A percentile compares a stretch with the other conserved stretches of the same genome.
Conservation (phyloP, 306 rosid species). For the Trichosanthes truncata region DNA sequence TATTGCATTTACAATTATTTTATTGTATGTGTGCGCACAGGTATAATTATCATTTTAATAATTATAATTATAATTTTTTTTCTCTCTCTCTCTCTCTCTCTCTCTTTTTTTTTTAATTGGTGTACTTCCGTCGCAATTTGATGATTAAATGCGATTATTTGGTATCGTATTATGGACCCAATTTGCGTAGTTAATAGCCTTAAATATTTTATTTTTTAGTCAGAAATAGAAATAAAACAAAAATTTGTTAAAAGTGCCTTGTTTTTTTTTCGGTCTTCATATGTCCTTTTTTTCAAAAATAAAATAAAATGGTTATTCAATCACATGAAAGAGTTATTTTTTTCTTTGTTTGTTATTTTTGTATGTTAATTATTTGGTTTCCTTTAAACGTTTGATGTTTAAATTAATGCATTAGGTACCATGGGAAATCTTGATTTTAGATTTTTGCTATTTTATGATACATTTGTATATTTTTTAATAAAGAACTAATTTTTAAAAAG, state of each 20-base stretch:
- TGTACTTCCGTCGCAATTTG: neutral
- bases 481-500: neutral
- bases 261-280: neutral
- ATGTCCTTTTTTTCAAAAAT: neutral
- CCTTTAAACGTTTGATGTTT: neutral
- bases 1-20: neutral
- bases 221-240: neutral
- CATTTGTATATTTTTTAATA: neutral
- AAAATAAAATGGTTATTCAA: neutral
- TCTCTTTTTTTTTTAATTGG: too few species aligned
- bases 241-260: neutral
- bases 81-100: too few species aligned
- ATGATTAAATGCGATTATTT: slow-evolving; percentile 2
- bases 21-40: neutral
- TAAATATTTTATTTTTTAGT: neutral
- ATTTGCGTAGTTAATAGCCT: neutral
- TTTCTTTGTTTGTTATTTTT: neutral
- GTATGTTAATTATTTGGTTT: neutral
- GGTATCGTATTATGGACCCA: slow-evolving; percentile 3
- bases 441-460: neutral
- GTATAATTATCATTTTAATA: neutral
- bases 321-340: neutral
- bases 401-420: neutral
- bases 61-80: neutral
- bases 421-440: neutral